Base-by-base conservation (phyloP, 495 filamentous ascomycete species). In the Xylaria bambusicola region DNA sequence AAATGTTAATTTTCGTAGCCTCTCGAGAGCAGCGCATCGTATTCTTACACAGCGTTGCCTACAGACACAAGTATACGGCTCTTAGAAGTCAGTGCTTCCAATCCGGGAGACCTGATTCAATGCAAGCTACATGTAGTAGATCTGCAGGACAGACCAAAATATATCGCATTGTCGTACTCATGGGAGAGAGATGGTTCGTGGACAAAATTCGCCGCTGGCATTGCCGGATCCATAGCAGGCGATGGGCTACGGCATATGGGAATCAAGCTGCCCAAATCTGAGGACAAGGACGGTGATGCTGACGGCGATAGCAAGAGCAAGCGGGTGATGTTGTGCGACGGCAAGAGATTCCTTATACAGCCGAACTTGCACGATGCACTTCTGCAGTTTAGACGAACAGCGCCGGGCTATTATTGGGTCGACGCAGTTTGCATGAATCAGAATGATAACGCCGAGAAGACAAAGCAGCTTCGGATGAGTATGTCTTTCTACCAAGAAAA, bases 361-460 rank as follows among this genome's bases (percentile, higher is more conserved):
- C 42, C 42, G 42, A 46, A 46, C 42, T 21, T 46, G 15, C 15
- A 46, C 42, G 42, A 46, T 26, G 42, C 42, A 21, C 42, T 46
- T 15, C 42, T 46, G 8, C 42, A 46, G 21, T 12, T 46, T 26
- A 24, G 42, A 46, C 42, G 26, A 8, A 15, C 15, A 10, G 18
- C 6, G 20, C 42, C 42, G 20, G 42, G 42, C 42, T 46, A 46
- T 46, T 46, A 46, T 46, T 67, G 64, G 64, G 44, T 67, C 6
- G 64, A 67, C 21, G 64, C 64, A 10, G 49, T 67, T 13, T 63
- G 64, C 36, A 67, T 64, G 53, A 67, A 64, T 24, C 64, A 67
- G 49, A 29, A 0, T 2, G 52, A 71, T 61, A 44, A 24, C 1
- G 9, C 8, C 18, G 70, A 73, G 41, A 46, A 46, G 42, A 46